Evolutionary conservation across 1,284 basidiomycete species (phyloP), one percentile per base, ranked within the genome.

Genomic region (Ganoderma boninense): DNA sequence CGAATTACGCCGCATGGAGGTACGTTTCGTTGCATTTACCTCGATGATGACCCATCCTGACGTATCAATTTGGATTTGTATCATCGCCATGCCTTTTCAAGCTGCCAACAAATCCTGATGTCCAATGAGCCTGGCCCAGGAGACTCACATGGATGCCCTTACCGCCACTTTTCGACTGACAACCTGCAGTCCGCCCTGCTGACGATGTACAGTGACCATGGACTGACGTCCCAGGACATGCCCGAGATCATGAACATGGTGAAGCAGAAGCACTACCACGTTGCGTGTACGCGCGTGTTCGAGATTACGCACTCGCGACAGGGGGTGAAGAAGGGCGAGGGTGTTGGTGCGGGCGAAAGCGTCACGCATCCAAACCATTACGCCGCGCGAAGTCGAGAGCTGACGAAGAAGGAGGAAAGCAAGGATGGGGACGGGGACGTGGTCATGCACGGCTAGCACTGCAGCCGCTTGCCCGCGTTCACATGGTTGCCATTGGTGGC

Each of bases 241-340:
- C 89, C 91, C n/a, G 98, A 99, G 79, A 92, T 99, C 74, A 87
- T 96, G 84, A 86, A 87, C 62, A 89, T 88, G 14, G 95, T 98
- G 69, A 97, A 97, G 81, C 86, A 85, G 18, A 85, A 88, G 2
- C 96, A 98, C 80, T 98, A 93, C 80, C 97, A 99, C 80, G 92
- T 99, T 62, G 98, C 97, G 4, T 99, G 98, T 83, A 99, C 98
- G 23, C 88, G 97, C 20, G 94, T 99, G 44, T 99, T 97, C 82
- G 98, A 99, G 84, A 88, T 98, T 61, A 98, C 97, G 26, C 97
- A 99, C 81, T 84, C 85, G 20, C 80, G 83, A 57, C 84, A 84
- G 71, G 93, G 92, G 8, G 89, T 98, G 69, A 92, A 90, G 82
- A 97, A 95, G 80, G 97, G 97, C 2, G 95, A 97, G 40, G 97